Conservation (phyloP, 345 rosid species). For the Erodium maritimum region DNA sequence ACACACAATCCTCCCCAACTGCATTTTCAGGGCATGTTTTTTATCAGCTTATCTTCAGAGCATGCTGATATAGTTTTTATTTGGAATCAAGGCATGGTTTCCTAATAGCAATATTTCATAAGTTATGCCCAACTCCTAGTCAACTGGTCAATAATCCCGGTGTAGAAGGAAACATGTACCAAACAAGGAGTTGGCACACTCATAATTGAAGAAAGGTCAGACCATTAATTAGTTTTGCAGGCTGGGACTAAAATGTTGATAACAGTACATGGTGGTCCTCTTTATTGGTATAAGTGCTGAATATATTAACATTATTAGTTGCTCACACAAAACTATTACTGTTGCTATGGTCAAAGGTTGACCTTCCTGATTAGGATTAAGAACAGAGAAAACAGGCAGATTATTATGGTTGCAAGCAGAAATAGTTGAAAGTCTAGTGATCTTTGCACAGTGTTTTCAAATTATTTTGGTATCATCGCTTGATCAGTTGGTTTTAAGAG, state of each 20-base stretch:
- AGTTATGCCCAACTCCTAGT: neutral
- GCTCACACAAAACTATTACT: no score
- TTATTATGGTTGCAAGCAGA: no score
- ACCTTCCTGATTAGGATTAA: neutral
- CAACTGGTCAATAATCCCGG: neutral
- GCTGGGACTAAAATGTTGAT: neutral
- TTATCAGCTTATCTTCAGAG: no score
- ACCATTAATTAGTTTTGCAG: neutral
- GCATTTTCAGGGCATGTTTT: no score
- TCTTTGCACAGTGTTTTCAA: neutral
- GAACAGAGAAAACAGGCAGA: neutral
- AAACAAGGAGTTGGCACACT: neutral
- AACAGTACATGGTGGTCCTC: neutral
- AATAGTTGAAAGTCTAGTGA: no score
- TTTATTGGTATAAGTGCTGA: neutral
- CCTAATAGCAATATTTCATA: no score
- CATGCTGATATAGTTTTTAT: no score
- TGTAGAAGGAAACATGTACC: neutral
- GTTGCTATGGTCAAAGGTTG: neutral
- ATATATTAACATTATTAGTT: neutral
- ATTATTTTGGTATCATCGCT: neutral
- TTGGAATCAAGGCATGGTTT: no score
- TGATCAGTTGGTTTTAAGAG: neutral
- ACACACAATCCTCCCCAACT: no score
- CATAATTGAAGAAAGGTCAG: neutral